phyloP scores from a whole-genome alignment of 2,329 filamentous ascomycete genomes.

The Sporothrix curviconia region DNA sequence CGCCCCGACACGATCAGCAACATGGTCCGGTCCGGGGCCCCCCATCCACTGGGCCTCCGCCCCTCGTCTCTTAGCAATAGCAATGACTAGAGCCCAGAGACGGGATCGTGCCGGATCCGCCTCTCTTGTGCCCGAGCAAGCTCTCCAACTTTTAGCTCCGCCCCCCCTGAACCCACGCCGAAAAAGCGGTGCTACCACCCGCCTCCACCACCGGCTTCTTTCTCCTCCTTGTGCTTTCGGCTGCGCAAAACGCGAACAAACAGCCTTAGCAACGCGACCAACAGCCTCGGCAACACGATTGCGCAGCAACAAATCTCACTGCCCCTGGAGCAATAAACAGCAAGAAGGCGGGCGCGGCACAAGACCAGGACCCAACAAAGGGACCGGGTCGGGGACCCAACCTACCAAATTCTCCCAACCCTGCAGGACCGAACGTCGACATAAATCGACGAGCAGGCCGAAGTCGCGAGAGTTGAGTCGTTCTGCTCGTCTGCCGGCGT shows the following conservation, averaged over 20 bases:
- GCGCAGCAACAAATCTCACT: conserved; percentile 51
- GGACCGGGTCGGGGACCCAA: no score
- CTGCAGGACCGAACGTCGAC: no score
- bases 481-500: conserved; percentile 27
- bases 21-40: conserved; percentile 25
- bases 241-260: conserved; percentile 86
- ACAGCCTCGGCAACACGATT: conserved; percentile 1
- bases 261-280: conserved; percentile 66
- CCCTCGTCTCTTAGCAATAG: conserved; percentile 41
- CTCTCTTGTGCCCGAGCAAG: conserved; percentile 69
- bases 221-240: conserved; percentile 88
- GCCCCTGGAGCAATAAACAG: conserved; percentile 35
- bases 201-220: conserved; percentile 68
- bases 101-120: conserved; percentile 47
- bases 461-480: no score
- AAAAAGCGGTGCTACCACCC: conserved; percentile 53
- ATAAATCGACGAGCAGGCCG: conserved; percentile 34
- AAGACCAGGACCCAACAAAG: conserved; percentile 13
- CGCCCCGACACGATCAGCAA: conserved; percentile 16
- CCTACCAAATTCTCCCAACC: no score
- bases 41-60: conserved; percentile 56
- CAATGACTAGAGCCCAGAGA: conserved; percentile 66
- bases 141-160: conserved; percentile 68
- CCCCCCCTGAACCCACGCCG: conserved; percentile 67
- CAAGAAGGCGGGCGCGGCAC: conserved; percentile 32